These are phyloP conservation scores for Vaccinium darrowii DNA, from an alignment of 148 eudicot species.

Conservation along the genomic window DNA sequence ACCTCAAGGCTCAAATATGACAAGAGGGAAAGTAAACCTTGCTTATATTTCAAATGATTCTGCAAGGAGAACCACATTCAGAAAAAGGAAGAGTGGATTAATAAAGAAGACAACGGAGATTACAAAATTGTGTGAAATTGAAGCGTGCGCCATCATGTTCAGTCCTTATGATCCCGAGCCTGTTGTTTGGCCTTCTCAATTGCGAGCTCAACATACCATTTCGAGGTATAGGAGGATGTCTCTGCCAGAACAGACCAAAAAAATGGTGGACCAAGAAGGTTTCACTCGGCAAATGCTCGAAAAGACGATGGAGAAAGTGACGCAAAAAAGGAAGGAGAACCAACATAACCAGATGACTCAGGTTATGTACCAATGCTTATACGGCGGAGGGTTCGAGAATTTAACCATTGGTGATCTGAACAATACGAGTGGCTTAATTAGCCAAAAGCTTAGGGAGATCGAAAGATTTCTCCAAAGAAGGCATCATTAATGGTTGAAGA, in stretches of 20 bases:
- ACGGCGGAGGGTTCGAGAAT: not conserved
- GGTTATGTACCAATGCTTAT: not conserved
- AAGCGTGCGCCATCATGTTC: not conserved
- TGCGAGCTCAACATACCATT: not conserved
- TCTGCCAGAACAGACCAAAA: not conserved
- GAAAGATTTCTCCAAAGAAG: not conserved
- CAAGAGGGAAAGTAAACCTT: not conserved
- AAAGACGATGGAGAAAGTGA: not conserved
- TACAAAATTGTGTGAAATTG: not conserved
- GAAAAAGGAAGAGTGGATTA: not conserved
- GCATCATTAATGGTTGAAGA: not conserved
- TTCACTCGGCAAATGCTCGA: not conserved
- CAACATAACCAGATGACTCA: not conserved
- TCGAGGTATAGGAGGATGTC: not conserved
- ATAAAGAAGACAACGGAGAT: not conserved
- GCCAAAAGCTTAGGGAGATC: not conserved
- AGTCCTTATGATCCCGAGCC: not conserved
- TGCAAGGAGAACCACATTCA: not conserved
- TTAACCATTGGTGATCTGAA: not conserved
- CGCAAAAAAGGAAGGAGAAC: not conserved
- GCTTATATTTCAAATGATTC: not conserved
- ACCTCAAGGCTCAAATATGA: not conserved
- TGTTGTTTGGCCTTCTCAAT: not conserved
- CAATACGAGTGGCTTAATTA: not conserved
- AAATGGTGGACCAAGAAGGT: not conserved